Evolutionary conservation across 345 rosid genomes (phyloP).

Genomic region (Barbarea vulgaris): DNA sequence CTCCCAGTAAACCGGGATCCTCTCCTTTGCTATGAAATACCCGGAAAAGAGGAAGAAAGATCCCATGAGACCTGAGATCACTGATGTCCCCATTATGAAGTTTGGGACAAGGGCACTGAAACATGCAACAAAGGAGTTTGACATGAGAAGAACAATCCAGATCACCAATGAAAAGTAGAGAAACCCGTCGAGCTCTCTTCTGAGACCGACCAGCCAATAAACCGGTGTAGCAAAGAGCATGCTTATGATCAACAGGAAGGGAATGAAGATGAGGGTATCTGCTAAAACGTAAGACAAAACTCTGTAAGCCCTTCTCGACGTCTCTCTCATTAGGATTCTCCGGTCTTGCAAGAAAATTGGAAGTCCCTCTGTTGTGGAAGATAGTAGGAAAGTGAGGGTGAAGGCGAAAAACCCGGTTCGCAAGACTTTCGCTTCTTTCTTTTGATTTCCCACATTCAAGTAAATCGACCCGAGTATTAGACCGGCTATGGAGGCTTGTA

Average conservation of each 20-base stretch:
- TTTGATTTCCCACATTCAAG: conserved; percentile 58
- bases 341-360: conserved; percentile 88
- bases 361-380: conserved; percentile 88
- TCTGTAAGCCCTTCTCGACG: conserved; percentile 79
- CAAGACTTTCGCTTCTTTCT: conserved; percentile 49
- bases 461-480: conserved; percentile 74
- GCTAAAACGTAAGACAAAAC: conserved; percentile 69
- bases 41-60: conserved; percentile 95
- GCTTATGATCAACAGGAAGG: conserved; percentile 66
- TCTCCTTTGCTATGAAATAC: conserved; percentile 68
- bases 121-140: conserved; percentile 88
- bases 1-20: conserved; percentile 76
- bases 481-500: conserved; percentile 77
- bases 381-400: conserved; percentile 79
- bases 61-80: conserved; percentile 85
- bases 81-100: conserved; percentile 92
- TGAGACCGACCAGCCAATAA: conserved; percentile 84
- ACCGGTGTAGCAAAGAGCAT: conserved; percentile 78
- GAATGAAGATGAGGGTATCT: conserved; percentile 69
- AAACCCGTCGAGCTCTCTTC: conserved; percentile 58
- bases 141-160: conserved; percentile 68
- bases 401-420: conserved; percentile 84
- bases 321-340: conserved; percentile 75
- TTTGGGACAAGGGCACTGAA: conserved; percentile 93
- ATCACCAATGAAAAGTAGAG: conserved; percentile 73